Percentiles rank a stretch among this genome's conserved stretches.
phyloP scores from a whole-genome alignment of 768 basidiomycete genomes.

The Collybia sp. region DNA sequence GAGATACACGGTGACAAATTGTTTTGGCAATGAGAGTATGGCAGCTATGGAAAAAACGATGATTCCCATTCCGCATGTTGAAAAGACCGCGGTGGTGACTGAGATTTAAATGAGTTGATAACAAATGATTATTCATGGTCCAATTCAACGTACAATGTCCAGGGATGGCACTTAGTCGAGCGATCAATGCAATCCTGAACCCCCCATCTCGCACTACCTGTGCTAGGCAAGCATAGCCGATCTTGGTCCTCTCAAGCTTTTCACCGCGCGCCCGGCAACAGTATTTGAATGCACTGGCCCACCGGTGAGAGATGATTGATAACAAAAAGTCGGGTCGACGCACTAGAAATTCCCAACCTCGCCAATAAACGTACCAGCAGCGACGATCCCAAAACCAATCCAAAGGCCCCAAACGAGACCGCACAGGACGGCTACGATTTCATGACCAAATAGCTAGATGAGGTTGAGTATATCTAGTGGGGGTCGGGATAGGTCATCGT shows the following conservation, averaged over 20 bases:
- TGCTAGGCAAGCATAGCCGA: conserved; percentile 58
- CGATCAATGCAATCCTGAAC: conserved; percentile 77
- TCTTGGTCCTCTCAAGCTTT: conserved; percentile 58
- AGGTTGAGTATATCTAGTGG: background rate
- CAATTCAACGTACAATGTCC: conserved; percentile 64
- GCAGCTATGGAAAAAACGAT: conserved; percentile 75
- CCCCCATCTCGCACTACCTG: conserved; percentile 82
- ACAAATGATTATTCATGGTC: background rate
- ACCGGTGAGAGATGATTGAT: background rate
- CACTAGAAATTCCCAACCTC: conserved; percentile 89
- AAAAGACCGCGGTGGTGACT: conserved; percentile 88
- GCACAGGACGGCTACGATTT: conserved; percentile 84
- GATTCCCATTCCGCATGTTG: conserved; percentile 86
- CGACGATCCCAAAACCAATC: conserved; percentile 82
- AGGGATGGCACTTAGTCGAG: conserved; percentile 78
- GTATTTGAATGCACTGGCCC: conserved; percentile 75
- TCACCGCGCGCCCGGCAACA: conserved; percentile 72
- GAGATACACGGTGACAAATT: conserved; percentile 88
- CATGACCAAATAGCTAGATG: conserved; percentile 79
- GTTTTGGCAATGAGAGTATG: conserved; percentile 81
- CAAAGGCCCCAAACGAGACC: conserved; percentile 91
- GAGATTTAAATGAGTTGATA: conserved; percentile 6
- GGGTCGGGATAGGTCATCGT: conserved; percentile 11
- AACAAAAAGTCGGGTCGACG: conserved; percentile 20
- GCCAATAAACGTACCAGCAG: conserved; percentile 77